Evolutionary conservation across 192 early-diverging fungal genomes (phyloP), one percentile per base, ranked within the genome.

Genomic region (Coemansia guatemalensis): DNA sequence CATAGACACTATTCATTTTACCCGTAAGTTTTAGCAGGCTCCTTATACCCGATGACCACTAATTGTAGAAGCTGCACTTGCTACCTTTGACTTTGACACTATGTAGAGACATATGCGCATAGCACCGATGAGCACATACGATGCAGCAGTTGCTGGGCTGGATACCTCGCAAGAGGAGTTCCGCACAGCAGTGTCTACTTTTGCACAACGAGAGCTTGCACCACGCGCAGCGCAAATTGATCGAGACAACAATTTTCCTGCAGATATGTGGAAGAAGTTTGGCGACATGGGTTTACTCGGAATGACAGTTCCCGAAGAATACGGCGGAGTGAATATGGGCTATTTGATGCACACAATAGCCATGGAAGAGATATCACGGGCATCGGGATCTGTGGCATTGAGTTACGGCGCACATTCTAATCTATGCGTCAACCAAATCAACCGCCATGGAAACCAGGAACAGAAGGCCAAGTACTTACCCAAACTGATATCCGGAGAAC

Each of bases 351-450:
- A 98, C 73, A 89, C 88, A 22, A 53, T 98, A 32, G 88, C 89
- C 21, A 95, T 98, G 94, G 95, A 98, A 75, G 95, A 96, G 70
- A 83, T 98, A 66, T 90, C 88, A 8, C 84, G 93, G 29, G 92
- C 90, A 1, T 93, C 92, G 20, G 95, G 92, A 5, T 87, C 93
- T 0, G 94, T 98, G 21, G 95, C 92, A 6, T 78, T 98, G 48
- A 90, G 88, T 62, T 98, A 98, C 73, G 95, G 94, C 55, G 95
- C 95, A 8, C 95, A 98, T 72, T 95, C 93, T n/a, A 98, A 98
- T 74, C 73, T 96, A 23, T 96, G 94, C 67, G 94, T 98, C 35
- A 98, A 98, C 83, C 95, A 98, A 77, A 94, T 98, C 50, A 89
- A 88, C 24, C 84, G 94, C 52, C 93, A 98, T 74, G 95, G 92